phyloP scores from a whole-genome alignment of 108 stramenopile species.

The Nitzschia sp. region DNA sequence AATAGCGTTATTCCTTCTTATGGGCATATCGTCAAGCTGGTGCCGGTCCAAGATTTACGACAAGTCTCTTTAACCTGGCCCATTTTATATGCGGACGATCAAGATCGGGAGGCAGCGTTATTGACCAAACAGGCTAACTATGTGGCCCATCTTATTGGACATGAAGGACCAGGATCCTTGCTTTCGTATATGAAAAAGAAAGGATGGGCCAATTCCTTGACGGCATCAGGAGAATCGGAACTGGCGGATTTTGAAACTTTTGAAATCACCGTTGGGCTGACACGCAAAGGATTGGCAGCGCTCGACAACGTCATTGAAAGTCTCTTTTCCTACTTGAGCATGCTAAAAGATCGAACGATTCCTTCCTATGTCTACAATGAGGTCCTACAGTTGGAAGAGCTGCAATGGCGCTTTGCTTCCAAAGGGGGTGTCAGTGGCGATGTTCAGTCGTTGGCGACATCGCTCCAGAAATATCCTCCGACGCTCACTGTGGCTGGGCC shows the following conservation, averaged over 20 bases:
- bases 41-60: conserved; percentile 79
- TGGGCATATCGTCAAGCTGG: conserved; percentile 63
- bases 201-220: conserved; percentile 81
- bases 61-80: conserved; percentile 82
- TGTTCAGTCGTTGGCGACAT: conserved; percentile 63
- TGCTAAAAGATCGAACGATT: conserved; percentile 54
- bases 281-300: conserved; percentile 63
- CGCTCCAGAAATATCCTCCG: conserved; percentile 71
- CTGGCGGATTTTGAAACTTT: conserved; percentile 79
- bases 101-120: conserved; percentile 45
- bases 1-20: conserved; percentile 58
- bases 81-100: conserved; percentile 55
- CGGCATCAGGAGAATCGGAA: conserved; percentile 48
- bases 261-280: conserved; percentile 79
- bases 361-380: conserved; percentile 78
- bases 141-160: conserved; percentile 82
- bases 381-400: conserved; percentile 73
- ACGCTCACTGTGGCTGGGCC: conserved; percentile 74
- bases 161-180: conserved; percentile 87
- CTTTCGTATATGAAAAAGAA: conserved; percentile 75
- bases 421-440: conserved; percentile 56
- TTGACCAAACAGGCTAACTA: conserved; percentile 69
- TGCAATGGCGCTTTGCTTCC: conserved; percentile 74
- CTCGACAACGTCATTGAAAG: conserved; percentile 69
- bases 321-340: conserved; percentile 73